phyloP scores from a whole-genome alignment of 305 asterid species.

The Rubia tinctorum region DNA sequence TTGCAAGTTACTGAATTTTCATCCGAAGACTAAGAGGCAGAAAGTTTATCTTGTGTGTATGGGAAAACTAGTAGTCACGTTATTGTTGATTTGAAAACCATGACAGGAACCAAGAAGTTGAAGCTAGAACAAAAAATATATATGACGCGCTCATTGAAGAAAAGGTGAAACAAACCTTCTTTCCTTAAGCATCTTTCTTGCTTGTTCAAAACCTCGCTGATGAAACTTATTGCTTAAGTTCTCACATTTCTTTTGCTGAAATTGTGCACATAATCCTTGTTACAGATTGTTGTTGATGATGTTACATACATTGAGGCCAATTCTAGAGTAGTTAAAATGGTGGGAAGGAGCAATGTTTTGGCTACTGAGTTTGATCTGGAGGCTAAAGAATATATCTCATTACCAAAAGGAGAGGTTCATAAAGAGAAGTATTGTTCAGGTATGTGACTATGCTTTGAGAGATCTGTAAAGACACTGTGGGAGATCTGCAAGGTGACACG shows the following conservation, averaged over 20 bases:
- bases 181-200: neutral
- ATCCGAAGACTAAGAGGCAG: constrained; percentile 68
- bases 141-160: no score
- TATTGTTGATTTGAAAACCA: constrained; percentile 86
- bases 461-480: neutral
- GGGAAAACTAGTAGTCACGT: constrained; percentile 92
- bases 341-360: constrained; percentile 95
- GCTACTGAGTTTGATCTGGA: constrained; percentile 96
- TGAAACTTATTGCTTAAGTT: neutral
- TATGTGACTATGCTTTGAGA: constrained; percentile 15
- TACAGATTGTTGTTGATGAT: constrained; percentile 96
- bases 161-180: no score
- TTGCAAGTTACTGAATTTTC: constrained; percentile 88
- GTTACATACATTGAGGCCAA: constrained; percentile 90
- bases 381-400: constrained; percentile 97
- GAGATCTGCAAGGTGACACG: neutral
- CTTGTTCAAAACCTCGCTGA: neutral
- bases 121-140: no score
- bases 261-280: neutral
- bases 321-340: constrained; percentile 97
- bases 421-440: constrained; percentile 98
- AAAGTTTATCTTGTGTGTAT: constrained; percentile 91
- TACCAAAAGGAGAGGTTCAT: constrained; percentile 99
- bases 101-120: constrained; percentile 42
- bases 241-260: neutral